Evolutionary conservation across 2,329 filamentous ascomycete genomes (phyloP), one percentile per base, ranked within the genome.

Genomic region (Arachnomyces sp.): DNA sequence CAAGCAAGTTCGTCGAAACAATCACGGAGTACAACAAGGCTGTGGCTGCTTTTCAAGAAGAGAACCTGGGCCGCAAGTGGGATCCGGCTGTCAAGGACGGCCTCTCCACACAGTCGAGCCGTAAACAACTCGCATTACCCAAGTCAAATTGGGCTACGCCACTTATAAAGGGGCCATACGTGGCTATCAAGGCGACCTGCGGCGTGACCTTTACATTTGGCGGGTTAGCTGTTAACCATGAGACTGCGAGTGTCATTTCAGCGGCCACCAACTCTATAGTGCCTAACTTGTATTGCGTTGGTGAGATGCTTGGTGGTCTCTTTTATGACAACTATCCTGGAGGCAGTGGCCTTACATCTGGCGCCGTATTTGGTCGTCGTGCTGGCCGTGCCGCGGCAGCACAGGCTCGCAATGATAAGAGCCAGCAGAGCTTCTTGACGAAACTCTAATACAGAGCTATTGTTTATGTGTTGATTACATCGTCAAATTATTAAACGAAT

Each of bases 191-290:
- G 47, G 78, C 84, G 2, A 74, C 73, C 3, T 78, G 76, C 34
- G 80, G 81, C 1, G 71, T 84, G 12, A 83, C 79, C 0, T 84
- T 84, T 48, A 84, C 80, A 0, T 84, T 84, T 60, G 80, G 79
- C 1, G 79, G 80, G 0, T 57, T 84, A 5, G 67, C 68, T 4
- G 71, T 80, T 2, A 68, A 77, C 36, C 67, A 75, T 0, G 55
- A 73, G 16, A 79, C 74, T 0, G 68, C 71, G 2, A 65, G 64
- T 3, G 71, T 82, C 1, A 54, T 81, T 11, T 67, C 64, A 2
- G 61, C 67, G 3, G 54, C 59, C 1, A 72, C 67, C 0, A 63
- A 62, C 1, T 50, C 52, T 3, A 59, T 64, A n/a, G 67, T 83
- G 4, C 67, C 68, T 0, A 75, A 78, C 0, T 51, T 83, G 2